Conservation (phyloP, 1,284 basidiomycete genomes). For the Agroathelia rolfsii region DNA sequence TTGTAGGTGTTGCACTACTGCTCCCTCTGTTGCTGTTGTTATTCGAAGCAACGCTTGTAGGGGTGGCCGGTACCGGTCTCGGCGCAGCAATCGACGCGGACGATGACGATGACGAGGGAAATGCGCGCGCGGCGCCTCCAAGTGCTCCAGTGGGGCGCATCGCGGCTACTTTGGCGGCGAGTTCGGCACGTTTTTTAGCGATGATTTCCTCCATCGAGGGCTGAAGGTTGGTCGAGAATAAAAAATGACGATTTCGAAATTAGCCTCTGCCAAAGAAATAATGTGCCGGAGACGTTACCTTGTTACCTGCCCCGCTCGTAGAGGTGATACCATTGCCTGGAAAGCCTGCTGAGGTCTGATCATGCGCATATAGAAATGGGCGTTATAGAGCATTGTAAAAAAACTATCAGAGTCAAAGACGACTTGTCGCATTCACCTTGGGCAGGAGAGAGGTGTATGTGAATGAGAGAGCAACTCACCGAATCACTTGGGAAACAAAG, state of each 20-base stretch:
- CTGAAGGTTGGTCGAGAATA: constrained; percentile 17
- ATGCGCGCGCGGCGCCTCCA: constrained; percentile 17
- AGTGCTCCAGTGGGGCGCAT: constrained; percentile 51
- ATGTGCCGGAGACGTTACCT: too few species aligned
- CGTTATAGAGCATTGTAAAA: constrained; percentile 42
- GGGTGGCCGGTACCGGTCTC: constrained; percentile 21
- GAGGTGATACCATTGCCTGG: too few species aligned
- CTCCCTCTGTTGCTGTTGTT: too few species aligned
- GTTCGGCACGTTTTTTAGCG: constrained; percentile 73
- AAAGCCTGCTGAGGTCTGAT: constrained; percentile 30
- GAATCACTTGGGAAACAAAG: constrained; percentile 36
- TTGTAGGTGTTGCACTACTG: too few species aligned
- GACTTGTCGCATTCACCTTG: constrained; percentile 67
- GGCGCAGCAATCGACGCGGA: constrained; percentile 23
- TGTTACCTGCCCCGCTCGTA: too few species aligned
- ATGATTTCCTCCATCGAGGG: constrained; percentile 52
- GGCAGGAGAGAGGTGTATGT: too few species aligned
- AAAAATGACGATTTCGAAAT: constrained; percentile 5
- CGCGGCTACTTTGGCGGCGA: constrained; percentile 74
- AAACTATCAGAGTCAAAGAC: constrained; percentile 64
- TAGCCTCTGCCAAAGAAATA: constrained; percentile 31
- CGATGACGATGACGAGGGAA: constrained; percentile 15
- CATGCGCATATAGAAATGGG: constrained; percentile 33
- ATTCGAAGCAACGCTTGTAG: constrained; percentile 27
- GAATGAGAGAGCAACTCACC: constrained; percentile 50